Conservation (phyloP, 2,329 filamentous ascomycete genomes). For the Colletotrichum sidae region DNA sequence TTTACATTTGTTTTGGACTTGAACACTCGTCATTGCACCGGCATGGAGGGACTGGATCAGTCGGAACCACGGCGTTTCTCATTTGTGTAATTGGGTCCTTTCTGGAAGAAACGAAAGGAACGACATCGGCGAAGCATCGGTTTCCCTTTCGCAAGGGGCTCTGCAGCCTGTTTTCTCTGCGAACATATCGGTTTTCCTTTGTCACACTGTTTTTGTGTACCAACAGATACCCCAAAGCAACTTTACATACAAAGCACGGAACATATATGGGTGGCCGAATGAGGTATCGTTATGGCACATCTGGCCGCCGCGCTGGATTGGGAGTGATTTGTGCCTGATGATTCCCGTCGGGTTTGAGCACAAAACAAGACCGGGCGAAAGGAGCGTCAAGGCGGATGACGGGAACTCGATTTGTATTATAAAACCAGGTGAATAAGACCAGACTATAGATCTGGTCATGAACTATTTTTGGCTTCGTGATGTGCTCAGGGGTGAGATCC, state of each 20-base stretch:
- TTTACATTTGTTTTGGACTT: constrained; percentile 5
- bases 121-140: constrained; percentile 29
- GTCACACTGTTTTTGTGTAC: constrained; percentile 36
- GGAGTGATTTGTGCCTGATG: not conserved
- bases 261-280: constrained; percentile 30
- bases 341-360: not conserved
- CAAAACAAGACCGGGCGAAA: not conserved
- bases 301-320: not conserved
- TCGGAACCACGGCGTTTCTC: constrained; percentile 34
- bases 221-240: constrained; percentile 39
- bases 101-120: constrained; percentile 14
- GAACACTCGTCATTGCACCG: constrained; percentile 8
- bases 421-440: constrained; percentile 28
- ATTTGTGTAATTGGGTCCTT: constrained; percentile 11
- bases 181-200: constrained; percentile 30
- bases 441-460: constrained; percentile 12
- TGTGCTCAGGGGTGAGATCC: not conserved
- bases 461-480: not conserved
- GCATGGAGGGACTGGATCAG: constrained; percentile 32
- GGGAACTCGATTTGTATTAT: constrained; percentile 27
- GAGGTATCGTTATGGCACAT: not conserved
- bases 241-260: constrained; percentile 35
- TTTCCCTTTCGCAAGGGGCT: not conserved
- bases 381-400: constrained; percentile 4
- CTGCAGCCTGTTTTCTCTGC: constrained; percentile 13